Evolutionary conservation across 2,329 filamentous ascomycete genomes (phyloP), one percentile per base, ranked within the genome.

Genomic region (Colletotrichum sidae): DNA sequence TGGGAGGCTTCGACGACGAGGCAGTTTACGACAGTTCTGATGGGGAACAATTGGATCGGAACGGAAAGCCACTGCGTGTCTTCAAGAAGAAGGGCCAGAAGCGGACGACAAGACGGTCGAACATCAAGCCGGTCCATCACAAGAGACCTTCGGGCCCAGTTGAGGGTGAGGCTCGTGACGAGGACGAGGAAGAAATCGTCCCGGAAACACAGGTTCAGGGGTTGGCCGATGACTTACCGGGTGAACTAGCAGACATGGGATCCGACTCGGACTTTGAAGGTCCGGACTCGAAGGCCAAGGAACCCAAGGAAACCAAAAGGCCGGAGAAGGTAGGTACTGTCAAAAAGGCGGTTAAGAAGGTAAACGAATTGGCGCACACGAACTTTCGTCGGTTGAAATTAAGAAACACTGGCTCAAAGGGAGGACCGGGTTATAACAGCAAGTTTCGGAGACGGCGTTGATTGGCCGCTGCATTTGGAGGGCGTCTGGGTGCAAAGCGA

Each of bases 61-160:
- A 88, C 70, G 88, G 88, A 2, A 82, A 86, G 67, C 88, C 88
- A 2, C 75, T 88, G 42, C 86, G 84, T 58, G 77, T 87, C 2
- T 95, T 86, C 81, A 95, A 94, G 83, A 96, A 96, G 85, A 92
- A 92, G 80, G 92, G 92, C 0, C 86, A 92, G 74, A 96, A 96
- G 81, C 84, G 92, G 67, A 93, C 92, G 60, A 95, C 92, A 3
- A 83, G 89, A 67, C 81, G 84, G 52, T 83, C 86, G 60, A 93
- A 89, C 65, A 92, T 91, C 80, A 83, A 79, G 67, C 87, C 87
- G 2, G 83, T 78, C 1, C 75, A 80, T 60, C 73, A 75, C 7
- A 85, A 83, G 71, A 83, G 88, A 42, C 82, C 84, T 25, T 68
- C 75, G 13, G 70, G 73, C 37, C 67, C 72, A 5, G 61, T 69